Conservation (phyloP, 371 early-diverging fungal genomes). For the Quaeritorhiza haematococci region DNA sequence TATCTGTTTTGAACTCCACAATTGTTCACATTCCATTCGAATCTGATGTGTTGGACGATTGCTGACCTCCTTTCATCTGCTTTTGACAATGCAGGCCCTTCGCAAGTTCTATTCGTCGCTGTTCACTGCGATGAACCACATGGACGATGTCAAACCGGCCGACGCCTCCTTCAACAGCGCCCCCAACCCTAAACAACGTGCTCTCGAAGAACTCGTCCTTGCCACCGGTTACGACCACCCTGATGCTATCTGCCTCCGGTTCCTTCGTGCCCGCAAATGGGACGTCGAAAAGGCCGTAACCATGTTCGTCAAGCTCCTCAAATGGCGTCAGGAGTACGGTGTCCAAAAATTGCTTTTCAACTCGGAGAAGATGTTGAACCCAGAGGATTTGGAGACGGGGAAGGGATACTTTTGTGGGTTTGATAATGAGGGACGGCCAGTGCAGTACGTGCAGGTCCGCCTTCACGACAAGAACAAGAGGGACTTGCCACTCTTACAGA, state of each 20-base stretch:
- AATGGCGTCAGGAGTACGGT: slow-evolving; percentile 59
- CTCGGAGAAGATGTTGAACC: slow-evolving; percentile 51
- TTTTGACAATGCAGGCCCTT: no score
- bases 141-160: no score
- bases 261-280: slow-evolving; percentile 75
- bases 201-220: slow-evolving; percentile 13
- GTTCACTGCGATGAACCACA: no score
- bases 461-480: slow-evolving; percentile 16
- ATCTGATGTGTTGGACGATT: no score
- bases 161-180: no score
- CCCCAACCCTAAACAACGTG: not conserved
- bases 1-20: no score
- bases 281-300: slow-evolving; percentile 57
- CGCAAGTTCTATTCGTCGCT: no score
- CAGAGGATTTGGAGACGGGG: slow-evolving; percentile 38
- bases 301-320: slow-evolving; percentile 58
- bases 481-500: not conserved
- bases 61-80: no score
- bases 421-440: slow-evolving; percentile 44
- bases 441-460: slow-evolving; percentile 15
- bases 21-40: no score
- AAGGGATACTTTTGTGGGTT: slow-evolving; percentile 41
- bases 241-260: slow-evolving; percentile 61
- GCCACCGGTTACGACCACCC: slow-evolving; percentile 48
- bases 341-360: slow-evolving; percentile 49